Percentiles rank a stretch among this genome's conserved stretches.
phyloP scores from a whole-genome alignment of 139 green algal genomes.

The Haematococcus sp. region DNA sequence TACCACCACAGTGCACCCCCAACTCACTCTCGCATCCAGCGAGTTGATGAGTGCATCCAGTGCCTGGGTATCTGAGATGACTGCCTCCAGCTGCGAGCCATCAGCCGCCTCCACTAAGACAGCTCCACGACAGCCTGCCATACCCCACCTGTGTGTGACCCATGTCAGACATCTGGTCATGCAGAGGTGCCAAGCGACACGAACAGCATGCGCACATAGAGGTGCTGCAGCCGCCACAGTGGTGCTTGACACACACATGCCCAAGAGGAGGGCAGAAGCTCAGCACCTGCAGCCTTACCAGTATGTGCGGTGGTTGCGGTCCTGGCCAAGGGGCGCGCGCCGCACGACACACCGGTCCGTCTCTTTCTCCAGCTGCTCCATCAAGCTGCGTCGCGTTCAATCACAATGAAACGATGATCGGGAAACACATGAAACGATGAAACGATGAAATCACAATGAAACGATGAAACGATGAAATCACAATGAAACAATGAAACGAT shows the following conservation, averaged over 20 bases:
- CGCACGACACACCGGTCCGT: conserved; percentile 35
- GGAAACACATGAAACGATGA: no score
- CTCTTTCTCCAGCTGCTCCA: conserved; percentile 46
- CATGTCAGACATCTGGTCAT: no score
- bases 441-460: no score
- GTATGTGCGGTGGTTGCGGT: conserved; percentile 64
- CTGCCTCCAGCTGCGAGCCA: conserved; percentile 10
- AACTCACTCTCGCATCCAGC: conserved; percentile 15
- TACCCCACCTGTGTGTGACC: conserved; percentile 26
- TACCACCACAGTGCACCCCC: background rate
- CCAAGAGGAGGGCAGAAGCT: no score
- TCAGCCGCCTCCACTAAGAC: conserved; percentile 36
- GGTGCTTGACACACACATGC: no score
- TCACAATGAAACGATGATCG: no score
- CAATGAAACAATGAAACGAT: no score
- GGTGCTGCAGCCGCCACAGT: no score
- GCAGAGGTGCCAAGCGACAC: no score
- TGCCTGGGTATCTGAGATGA: conserved; percentile 32
- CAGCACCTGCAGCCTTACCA: no score
- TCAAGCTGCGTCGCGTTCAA: conserved; percentile 29
- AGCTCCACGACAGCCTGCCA: conserved; percentile 27
- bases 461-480: no score
- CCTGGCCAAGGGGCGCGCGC: conserved; percentile 52
- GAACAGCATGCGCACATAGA: no score
- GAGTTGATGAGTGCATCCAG: conserved; percentile 40